These are phyloP conservation scores for Saccharomycopsis selenospora DNA, from an alignment of 805 yeast species.

Conservation along the genomic window DNA sequence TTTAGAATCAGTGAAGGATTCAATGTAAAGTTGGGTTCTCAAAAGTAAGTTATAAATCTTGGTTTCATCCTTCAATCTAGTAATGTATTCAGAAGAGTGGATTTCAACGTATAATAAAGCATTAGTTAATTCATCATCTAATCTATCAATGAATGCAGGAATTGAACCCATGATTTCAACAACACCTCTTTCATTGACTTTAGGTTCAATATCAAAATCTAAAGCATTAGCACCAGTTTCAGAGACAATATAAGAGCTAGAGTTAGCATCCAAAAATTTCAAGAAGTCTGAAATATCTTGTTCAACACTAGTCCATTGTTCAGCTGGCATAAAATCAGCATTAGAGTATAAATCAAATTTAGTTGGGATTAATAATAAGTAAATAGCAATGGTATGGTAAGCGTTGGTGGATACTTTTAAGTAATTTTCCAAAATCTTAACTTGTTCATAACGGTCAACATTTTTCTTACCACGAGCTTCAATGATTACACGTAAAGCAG, in stretches of 20 bases:
- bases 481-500: conserved; percentile 61
- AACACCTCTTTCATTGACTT: conserved; percentile 55
- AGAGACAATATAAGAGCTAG: conserved; percentile 53
- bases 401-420: conserved; percentile 42
- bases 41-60: conserved; percentile 67
- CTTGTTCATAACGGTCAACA: conserved; percentile 76
- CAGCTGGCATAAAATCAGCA: conserved; percentile 65
- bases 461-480: conserved; percentile 96
- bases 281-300: conserved; percentile 57
- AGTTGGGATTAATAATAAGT: conserved; percentile 76
- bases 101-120: conserved; percentile 88
- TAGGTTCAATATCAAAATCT: conserved; percentile 69
- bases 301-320: conserved; percentile 70
- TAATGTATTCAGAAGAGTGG: conserved; percentile 88
- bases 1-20: conserved; percentile 43
- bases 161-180: conserved; percentile 77
- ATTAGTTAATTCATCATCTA: conserved; percentile 88
- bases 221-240: conserved; percentile 68
- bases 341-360: conserved; percentile 75
- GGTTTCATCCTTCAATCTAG: conserved; percentile 83
- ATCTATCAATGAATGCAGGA: conserved; percentile 80
- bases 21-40: conserved; percentile 82
- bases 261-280: conserved; percentile 58
- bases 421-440: conserved; percentile 58
- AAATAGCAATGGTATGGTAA: conserved; percentile 72